Evolutionary conservation across 768 basidiomycete genomes (phyloP), one percentile per base, ranked within the genome.

Genomic region (Auriscalpium microsporum): DNA sequence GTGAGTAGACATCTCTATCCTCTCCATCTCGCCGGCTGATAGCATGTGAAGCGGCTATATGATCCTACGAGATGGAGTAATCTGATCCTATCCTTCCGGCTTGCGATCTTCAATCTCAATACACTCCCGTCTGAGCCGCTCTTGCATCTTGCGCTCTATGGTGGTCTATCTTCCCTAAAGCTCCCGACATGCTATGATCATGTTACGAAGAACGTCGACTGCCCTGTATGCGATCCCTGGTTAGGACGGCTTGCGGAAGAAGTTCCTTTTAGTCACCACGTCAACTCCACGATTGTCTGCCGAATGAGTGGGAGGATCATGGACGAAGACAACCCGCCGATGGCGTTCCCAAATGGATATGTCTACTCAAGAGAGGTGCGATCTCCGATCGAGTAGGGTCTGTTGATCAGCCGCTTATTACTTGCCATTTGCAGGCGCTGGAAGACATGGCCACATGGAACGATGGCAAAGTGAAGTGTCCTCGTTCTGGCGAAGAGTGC

Each of bases 281-380:
- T 87, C 42, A 97, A 95, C 65, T 95, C 93, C 19, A 95, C 91
- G 0, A 90, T 99, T 53, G 94, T 98, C 14, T 98, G 96, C 66
- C 72, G 83, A 52, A 78, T 97, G 64, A 92, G 81, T 59, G 94
- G 95, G 23, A 84, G 86, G 67, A 94, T 98, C 54, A 95, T 98
- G 87, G 89, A 96, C 63, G 94, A 84, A 60, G 84, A 93, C 66
- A 94, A 94, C 63, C 84, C 87, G 77, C 92, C 94, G 0, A 80
- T 96, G 84, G 87, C 84, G 11, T 90, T 96, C 62, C 88, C 93
- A 2, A 83, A 90, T 59, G 94, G 95, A 16, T 78, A 86, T 63
- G 94, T 97, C 40, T 97, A 97, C 68, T 94, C 92, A n/a, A 75
- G 81, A 69, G 90, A 94, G 78, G 94, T 90, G 63, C 23, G 46